Conservation (phyloP, 2,329 filamentous ascomycete genomes). For the Penicillium carneum region DNA sequence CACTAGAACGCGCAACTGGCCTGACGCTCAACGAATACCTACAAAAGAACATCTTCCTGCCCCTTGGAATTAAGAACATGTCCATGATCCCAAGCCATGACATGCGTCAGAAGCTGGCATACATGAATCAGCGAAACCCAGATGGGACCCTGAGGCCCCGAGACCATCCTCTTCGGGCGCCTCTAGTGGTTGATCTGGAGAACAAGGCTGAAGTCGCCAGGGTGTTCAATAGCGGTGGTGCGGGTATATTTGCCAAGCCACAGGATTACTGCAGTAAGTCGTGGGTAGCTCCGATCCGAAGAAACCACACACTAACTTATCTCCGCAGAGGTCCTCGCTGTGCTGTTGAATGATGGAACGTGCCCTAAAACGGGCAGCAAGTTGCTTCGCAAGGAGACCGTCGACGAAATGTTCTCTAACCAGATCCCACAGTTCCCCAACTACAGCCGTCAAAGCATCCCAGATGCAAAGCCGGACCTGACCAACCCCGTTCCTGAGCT, state of each 20-base stretch:
- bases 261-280: conserved; percentile 64
- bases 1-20: conserved; percentile 57
- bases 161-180: conserved; percentile 61
- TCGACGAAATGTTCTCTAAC: conserved; percentile 71
- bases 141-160: conserved; percentile 53
- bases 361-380: conserved; percentile 63
- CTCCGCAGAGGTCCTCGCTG: conserved; percentile 63
- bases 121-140: conserved; percentile 62
- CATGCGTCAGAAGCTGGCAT: conserved; percentile 63
- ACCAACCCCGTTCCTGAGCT: conserved; percentile 60
- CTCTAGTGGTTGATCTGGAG: conserved; percentile 52
- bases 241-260: conserved; percentile 66
- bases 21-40: conserved; percentile 59
- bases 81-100: conserved; percentile 64
- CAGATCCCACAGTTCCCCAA: conserved; percentile 65
- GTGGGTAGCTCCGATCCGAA: background rate
- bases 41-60: conserved; percentile 57
- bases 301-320: background rate
- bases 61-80: conserved; percentile 59
- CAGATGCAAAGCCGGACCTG: conserved; percentile 59
- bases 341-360: conserved; percentile 69
- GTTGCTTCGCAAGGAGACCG: conserved; percentile 64
- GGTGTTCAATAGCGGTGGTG: conserved; percentile 67
- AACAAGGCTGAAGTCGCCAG: conserved; percentile 52
- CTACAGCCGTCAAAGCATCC: conserved; percentile 57